phyloP scores from a whole-genome alignment of 2,329 filamentous ascomycete species.

The Tolypocladium pustulatum region DNA sequence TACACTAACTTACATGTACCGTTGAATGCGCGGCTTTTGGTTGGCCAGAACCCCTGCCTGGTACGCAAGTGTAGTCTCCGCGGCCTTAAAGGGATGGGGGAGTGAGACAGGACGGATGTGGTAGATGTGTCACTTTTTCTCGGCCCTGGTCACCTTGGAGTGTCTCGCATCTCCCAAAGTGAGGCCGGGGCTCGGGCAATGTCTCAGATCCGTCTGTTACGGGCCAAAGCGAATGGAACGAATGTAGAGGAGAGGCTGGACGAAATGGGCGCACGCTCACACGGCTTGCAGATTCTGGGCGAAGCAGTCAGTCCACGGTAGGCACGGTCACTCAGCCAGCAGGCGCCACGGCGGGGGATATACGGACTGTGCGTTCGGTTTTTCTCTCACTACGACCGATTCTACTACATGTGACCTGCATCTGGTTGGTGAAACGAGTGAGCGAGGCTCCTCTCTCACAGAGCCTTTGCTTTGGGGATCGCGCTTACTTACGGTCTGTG shows the following conservation, averaged over 20 bases:
- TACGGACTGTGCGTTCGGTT: not conserved
- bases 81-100: too few species aligned
- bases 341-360: constrained; percentile 1
- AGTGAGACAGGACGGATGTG: not conserved
- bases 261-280: not conserved
- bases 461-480: not conserved
- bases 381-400: not conserved
- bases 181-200: not conserved
- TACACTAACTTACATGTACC: too few species aligned
- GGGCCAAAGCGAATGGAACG: not conserved
- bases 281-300: too few species aligned
- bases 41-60: too few species aligned
- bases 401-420: not conserved
- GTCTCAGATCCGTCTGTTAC: constrained; percentile 1
- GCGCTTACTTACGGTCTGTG: not conserved
- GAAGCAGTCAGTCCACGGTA: too few species aligned
- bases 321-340: too few species aligned
- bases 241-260: not conserved
- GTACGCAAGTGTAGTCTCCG: too few species aligned
- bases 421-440: not conserved
- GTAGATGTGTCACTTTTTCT: not conserved
- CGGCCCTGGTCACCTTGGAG: not conserved
- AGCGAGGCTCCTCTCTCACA: not conserved
- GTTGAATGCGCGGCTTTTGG: too few species aligned
- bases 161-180: not conserved